A percentile compares a stretch with the other conserved stretches of the same genome.
Conservation (phyloP, 768 basidiomycete species). For the Hygrophorus pudorinus region DNA sequence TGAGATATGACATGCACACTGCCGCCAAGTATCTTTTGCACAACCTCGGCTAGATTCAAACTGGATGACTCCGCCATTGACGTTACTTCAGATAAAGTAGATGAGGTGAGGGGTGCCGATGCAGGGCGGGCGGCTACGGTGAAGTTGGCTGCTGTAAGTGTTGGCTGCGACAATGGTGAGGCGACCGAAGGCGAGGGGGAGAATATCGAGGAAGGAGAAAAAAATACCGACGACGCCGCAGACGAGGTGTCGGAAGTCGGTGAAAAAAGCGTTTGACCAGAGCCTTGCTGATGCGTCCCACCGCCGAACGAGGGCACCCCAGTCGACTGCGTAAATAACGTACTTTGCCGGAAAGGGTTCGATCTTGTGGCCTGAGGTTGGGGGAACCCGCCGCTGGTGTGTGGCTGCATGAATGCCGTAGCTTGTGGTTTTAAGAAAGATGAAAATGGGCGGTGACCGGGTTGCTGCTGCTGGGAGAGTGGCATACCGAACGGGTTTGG, state of each 20-base stretch:
- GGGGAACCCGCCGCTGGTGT: conserved; percentile 23
- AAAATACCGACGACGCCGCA: too few species aligned
- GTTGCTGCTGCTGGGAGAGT: conserved; percentile 21
- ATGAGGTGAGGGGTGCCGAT: conserved; percentile 58
- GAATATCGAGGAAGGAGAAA: conserved; percentile 8
- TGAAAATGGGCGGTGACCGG: conserved; percentile 42
- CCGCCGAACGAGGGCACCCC: conserved; percentile 38
- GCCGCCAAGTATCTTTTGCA: too few species aligned
- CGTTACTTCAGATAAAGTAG: conserved; percentile 12
- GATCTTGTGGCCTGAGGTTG: conserved; percentile 53
- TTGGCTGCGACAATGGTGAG: conserved; percentile 15
- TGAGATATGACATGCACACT: neutral
- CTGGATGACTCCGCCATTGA: too few species aligned
- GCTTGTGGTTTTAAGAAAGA: conserved; percentile 46
- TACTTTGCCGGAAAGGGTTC: conserved; percentile 82
- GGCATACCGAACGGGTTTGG: conserved; percentile 41
- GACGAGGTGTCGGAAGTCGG: too few species aligned
- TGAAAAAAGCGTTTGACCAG: neutral
- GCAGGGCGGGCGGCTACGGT: conserved; percentile 48
- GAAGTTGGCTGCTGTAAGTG: conserved; percentile 11
- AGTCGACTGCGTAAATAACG: conserved; percentile 56
- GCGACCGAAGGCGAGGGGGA: conserved; percentile 12
- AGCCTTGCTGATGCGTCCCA: neutral
- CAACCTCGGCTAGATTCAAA: too few species aligned
- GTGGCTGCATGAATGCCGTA: conserved; percentile 28